These are phyloP conservation scores for Leptomonas pyrrhocoris DNA, from an alignment of 208 protist species.

Conservation along the genomic window DNA sequence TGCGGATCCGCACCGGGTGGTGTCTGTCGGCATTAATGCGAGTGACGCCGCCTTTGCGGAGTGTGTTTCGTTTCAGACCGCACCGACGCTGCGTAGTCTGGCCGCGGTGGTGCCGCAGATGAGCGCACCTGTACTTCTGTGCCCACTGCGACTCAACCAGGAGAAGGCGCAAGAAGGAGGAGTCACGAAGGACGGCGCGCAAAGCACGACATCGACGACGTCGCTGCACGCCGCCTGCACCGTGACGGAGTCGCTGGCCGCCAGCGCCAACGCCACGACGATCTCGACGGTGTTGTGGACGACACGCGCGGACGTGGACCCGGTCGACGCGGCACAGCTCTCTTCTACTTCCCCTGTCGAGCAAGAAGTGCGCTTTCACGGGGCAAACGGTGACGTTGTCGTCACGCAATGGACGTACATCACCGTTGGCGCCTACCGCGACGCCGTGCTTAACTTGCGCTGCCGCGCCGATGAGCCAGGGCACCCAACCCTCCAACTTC, in stretches of 20 bases:
- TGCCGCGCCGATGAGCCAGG: slow-evolving; percentile 17
- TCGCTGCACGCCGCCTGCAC: slow-evolving; percentile 19
- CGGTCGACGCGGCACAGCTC: not conserved
- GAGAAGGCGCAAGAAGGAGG: not conserved
- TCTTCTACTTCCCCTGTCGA: slow-evolving; percentile 2
- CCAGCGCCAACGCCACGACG: not conserved
- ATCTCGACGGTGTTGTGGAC: slow-evolving; percentile 33
- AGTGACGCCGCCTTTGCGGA: not conserved
- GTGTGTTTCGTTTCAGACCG: slow-evolving; percentile 24
- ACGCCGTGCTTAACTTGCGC: slow-evolving; percentile 53
- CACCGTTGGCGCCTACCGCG: slow-evolving; percentile 52
- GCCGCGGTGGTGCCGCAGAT: slow-evolving; percentile 41
- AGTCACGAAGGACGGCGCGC: not conserved
- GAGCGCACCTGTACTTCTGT: slow-evolving; percentile 32
- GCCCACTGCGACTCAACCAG: not conserved
- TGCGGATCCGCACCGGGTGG: slow-evolving; percentile 30
- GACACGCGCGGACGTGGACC: slow-evolving; percentile 7
- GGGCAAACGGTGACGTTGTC: slow-evolving; percentile 36
- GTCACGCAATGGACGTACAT: slow-evolving; percentile 35
- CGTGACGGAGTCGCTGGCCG: slow-evolving; percentile 16
- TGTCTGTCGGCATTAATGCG: slow-evolving; percentile 9
- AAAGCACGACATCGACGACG: not conserved
- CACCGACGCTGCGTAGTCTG: slow-evolving; percentile 28
- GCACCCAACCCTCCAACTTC: slow-evolving; percentile 34
- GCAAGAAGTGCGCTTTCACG: slow-evolving; percentile 25